phyloP scores from a whole-genome alignment of 2,329 filamentous ascomycete genomes.

The Cercospora canescens region DNA sequence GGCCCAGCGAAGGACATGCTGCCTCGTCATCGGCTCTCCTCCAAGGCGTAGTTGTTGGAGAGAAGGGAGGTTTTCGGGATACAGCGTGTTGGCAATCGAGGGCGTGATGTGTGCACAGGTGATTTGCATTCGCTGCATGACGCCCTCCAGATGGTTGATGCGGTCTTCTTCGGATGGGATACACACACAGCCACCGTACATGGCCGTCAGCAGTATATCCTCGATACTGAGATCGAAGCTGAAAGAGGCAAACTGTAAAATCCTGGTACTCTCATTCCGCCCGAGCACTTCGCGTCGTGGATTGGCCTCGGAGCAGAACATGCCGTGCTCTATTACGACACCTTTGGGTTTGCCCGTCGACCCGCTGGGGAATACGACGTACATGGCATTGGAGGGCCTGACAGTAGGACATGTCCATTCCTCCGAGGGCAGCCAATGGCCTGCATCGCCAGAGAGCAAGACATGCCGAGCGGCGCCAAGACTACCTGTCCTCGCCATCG shows the following conservation, averaged over 20 bases:
- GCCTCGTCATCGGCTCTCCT: background rate
- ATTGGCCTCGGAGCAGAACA: background rate
- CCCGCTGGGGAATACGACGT: conserved; percentile 21
- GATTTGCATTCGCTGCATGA: background rate
- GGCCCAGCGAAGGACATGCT: background rate
- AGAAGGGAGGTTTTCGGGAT: background rate
- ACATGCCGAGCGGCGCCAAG: background rate
- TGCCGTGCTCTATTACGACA: conserved; percentile 19
- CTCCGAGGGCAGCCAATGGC: background rate
- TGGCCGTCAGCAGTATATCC: background rate
- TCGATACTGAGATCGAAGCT: background rate
- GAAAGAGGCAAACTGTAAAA: background rate
- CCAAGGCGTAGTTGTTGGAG: background rate
- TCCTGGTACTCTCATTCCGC: background rate
- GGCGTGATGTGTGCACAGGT: background rate
- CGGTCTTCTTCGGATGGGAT: background rate
- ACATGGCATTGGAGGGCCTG: background rate
- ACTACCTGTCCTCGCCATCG: background rate
- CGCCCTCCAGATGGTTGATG: background rate
- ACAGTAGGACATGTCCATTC: background rate
- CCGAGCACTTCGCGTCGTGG: background rate
- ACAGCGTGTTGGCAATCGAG: background rate
- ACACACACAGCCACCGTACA: background rate
- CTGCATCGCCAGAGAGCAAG: background rate
- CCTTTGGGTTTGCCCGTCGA: conserved; percentile 23